Evolutionary conservation across 257 asterid genomes (phyloP).

Genomic region (Echium plantagineum): DNA sequence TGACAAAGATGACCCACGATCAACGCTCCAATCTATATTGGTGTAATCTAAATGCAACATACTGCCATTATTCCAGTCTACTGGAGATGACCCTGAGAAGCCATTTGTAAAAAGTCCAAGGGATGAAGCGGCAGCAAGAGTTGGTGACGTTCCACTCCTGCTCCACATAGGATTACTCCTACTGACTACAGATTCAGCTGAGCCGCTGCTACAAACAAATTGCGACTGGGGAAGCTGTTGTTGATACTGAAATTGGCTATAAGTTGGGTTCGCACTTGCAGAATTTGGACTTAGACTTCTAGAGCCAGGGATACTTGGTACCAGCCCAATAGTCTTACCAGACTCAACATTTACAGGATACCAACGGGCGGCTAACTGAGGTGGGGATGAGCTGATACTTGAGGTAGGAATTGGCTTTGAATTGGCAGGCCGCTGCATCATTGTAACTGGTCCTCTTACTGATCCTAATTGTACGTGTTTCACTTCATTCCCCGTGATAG

Average conservation of each 20-base stretch:
- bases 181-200: no score
- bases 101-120: no score
- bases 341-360: constrained; percentile 25
- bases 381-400: constrained; percentile 36
- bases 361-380: constrained; percentile 33
- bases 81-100: no score
- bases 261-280: constrained; percentile 25
- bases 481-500: constrained; percentile 33
- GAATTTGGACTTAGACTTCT: constrained; percentile 23
- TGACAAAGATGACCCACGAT: no score
- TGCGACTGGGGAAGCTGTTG: no score
- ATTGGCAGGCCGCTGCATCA: constrained; percentile 45
- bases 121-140: no score
- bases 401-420: constrained; percentile 28
- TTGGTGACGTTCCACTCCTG: no score
- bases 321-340: constrained; percentile 25
- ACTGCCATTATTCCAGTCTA: no score
- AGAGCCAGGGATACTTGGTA: constrained; percentile 28
- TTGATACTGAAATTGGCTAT: constrained; percentile 37
- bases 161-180: no score
- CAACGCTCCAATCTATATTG: no score
- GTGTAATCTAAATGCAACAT: no score
- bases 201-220: no score
- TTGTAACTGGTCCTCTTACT: constrained; percentile 46
- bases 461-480: constrained; percentile 56